phyloP scores from a whole-genome alignment of 805 yeast species.

The Candida palmyrensis region DNA sequence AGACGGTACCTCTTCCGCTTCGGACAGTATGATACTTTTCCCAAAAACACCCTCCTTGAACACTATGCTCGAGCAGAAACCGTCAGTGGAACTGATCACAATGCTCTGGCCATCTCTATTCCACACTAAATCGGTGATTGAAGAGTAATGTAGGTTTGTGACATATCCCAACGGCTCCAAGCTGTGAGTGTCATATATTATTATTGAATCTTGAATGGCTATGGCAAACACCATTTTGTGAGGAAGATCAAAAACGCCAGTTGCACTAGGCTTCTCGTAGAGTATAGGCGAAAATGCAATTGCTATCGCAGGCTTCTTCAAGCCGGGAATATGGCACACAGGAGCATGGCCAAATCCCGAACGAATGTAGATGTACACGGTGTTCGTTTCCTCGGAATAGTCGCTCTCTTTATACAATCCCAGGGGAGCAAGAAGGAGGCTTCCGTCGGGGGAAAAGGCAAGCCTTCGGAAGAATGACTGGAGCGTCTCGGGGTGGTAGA shows the following conservation, averaged over 20 bases:
- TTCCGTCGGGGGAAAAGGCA: conserved; percentile 87
- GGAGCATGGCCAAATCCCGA: conserved; percentile 66
- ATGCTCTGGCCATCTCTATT: conserved; percentile 65
- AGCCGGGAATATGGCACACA: conserved; percentile 70
- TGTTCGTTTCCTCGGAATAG: conserved; percentile 41
- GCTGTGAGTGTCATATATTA: conserved; percentile 75
- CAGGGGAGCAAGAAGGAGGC: conserved; percentile 69
- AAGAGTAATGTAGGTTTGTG: conserved; percentile 79
- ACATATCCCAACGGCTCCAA: conserved; percentile 66
- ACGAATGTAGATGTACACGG: conserved; percentile 77
- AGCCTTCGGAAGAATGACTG: conserved; percentile 88
- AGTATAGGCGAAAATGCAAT: conserved; percentile 69
- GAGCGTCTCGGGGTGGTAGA: conserved; percentile 82
- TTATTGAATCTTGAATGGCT: conserved; percentile 83
- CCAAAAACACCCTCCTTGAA: conserved; percentile 59
- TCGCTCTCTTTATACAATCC: conserved; percentile 41
- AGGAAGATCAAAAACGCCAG: conserved; percentile 46
- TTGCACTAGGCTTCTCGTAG: conserved; percentile 27
- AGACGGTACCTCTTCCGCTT: background rate
- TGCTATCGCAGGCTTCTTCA: conserved; percentile 80
- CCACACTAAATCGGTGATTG: conserved; percentile 89
- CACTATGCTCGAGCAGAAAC: conserved; percentile 72
- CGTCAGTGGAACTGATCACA: conserved; percentile 83
- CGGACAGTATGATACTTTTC: conserved; percentile 12
- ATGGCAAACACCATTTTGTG: conserved; percentile 87